Evolutionary conservation across 768 basidiomycete genomes (phyloP).

Genomic region (Auriscalpium vulgare): DNA sequence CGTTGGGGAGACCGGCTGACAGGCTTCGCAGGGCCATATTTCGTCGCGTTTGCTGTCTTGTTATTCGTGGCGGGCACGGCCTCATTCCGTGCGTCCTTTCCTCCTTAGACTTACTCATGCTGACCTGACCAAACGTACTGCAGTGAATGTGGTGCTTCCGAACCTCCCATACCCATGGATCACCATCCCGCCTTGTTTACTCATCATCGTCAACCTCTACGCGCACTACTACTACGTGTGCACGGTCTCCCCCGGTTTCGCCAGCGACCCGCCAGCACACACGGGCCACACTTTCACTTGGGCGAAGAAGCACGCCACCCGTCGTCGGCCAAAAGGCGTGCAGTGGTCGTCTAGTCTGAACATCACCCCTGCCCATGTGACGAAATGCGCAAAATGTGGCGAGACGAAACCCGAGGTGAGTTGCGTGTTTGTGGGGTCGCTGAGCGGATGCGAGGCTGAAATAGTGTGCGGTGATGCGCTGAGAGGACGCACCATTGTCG

Average conservation of each 20-base stretch:
- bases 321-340: slow-evolving; percentile 33
- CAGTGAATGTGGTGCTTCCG: slow-evolving; percentile 77
- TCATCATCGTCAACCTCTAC: slow-evolving; percentile 71
- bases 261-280: slow-evolving; percentile 45
- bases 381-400: slow-evolving; percentile 12
- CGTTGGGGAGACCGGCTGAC: slow-evolving; percentile 70
- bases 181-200: slow-evolving; percentile 57
- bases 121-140: neutral
- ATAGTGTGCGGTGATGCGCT: neutral
- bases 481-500: slow-evolving; percentile 91
- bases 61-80: slow-evolving; percentile 62
- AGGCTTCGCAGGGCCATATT: slow-evolving; percentile 87
- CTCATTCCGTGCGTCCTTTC: slow-evolving; percentile 65
- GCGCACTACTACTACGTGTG: slow-evolving; percentile 83
- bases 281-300: too few relatives aligned
- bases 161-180: slow-evolving; percentile 51
- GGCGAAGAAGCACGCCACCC: slow-evolving; percentile 41
- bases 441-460: neutral
- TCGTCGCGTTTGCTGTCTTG: slow-evolving; percentile 71
- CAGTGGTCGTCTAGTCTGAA: slow-evolving; percentile 42
- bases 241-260: slow-evolving; percentile 72
- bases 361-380: slow-evolving; percentile 39
- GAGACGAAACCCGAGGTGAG: slow-evolving; percentile 10
- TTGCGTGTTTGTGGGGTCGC: neutral
- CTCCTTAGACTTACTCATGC: neutral